These are phyloP conservation scores for Chaetomium strumarium DNA, from an alignment of 2,329 filamentous ascomycete species.

Conservation along the genomic window DNA sequence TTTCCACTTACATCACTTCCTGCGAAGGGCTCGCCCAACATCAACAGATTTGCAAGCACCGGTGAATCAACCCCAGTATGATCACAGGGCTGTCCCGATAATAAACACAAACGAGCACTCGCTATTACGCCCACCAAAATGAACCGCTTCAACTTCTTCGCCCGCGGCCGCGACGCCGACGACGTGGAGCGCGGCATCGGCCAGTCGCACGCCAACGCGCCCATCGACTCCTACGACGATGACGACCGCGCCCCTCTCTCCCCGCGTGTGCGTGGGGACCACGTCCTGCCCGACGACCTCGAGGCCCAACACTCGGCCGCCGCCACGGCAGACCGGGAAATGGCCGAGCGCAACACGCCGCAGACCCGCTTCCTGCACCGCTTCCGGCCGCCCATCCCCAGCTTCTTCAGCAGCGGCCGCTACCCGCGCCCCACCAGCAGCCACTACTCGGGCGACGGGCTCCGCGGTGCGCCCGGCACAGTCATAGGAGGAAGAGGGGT, in stretches of 20 bases:
- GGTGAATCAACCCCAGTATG: not conserved
- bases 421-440: conserved; percentile 25
- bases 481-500: conserved; percentile 12
- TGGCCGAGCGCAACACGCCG: conserved; percentile 25
- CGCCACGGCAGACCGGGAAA: conserved; percentile 17
- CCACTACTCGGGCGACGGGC: conserved; percentile 24
- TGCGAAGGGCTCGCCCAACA: not conserved
- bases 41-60: not conserved
- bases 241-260: conserved; percentile 21
- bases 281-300: conserved; percentile 18
- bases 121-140: conserved; percentile 8
- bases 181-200: not conserved
- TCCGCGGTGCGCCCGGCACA: conserved; percentile 19
- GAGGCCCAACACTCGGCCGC: conserved; percentile 20
- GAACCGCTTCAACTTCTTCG: conserved; percentile 25
- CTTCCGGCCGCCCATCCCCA: conserved; percentile 28
- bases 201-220: not conserved
- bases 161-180: conserved; percentile 8
- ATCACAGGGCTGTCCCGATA: not conserved
- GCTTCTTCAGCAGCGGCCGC: conserved; percentile 23
- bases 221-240: conserved; percentile 11
- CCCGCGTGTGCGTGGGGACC: conserved; percentile 11
- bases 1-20: not conserved
- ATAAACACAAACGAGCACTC: not conserved
- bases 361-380: conserved; percentile 25